A percentile compares a stretch with the other conserved stretches of the same genome.
phyloP scores from a whole-genome alignment of 176 grass and related monocot genomes.

The Elymus sibiricus region DNA sequence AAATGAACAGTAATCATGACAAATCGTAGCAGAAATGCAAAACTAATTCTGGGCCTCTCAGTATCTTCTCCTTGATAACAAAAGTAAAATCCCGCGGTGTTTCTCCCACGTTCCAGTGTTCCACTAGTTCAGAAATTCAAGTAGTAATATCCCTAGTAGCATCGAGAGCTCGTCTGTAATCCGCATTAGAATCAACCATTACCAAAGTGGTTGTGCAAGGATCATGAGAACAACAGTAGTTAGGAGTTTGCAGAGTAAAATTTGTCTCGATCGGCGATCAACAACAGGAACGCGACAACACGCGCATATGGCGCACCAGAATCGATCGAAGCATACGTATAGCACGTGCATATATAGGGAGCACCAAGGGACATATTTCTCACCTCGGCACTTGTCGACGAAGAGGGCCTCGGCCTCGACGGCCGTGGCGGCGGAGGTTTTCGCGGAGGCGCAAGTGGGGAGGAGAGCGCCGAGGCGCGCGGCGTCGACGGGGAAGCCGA shows the following conservation, averaged over 20 bases:
- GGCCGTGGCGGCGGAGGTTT: conserved; percentile 21
- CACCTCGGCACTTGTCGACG: conserved; percentile 31
- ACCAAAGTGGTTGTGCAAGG: not conserved
- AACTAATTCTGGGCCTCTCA: not conserved
- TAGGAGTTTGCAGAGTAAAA: not conserved
- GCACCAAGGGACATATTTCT: not conserved
- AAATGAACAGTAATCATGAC: not conserved
- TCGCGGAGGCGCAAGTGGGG: conserved; percentile 30
- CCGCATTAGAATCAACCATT: not conserved
- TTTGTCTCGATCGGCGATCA: not conserved
- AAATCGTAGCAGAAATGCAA: not conserved
- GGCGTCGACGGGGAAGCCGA: conserved; percentile 48
- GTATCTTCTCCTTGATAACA: not conserved
- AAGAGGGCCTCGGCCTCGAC: conserved; percentile 8
- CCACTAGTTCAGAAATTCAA: conserved; percentile 3
- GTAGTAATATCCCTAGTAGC: not conserved
- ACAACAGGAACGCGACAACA: not conserved
- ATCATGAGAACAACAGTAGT: not conserved
- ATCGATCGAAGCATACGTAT: not conserved
- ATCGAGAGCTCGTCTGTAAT: not conserved
- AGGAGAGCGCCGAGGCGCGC: conserved; percentile 37
- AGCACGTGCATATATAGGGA: not conserved
- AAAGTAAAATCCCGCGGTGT: not conserved
- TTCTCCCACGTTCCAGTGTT: not conserved
- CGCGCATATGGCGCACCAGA: not conserved